Conservation (phyloP, 306 rosid species). For the Ormosia emarginata region DNA sequence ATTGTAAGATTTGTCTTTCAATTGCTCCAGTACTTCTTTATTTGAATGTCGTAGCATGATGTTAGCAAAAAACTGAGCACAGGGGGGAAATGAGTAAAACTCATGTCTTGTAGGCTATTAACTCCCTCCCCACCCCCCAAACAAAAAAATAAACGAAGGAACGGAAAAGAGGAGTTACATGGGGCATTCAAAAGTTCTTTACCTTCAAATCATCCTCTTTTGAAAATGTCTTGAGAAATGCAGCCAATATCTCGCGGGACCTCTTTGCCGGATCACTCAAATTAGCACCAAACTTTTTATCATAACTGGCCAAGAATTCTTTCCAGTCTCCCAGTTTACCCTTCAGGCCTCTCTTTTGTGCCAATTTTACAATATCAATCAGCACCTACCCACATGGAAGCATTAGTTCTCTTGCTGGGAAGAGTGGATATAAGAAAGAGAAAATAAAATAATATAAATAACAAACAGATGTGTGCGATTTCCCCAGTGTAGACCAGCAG, state of each 20-base stretch:
- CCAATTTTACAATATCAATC: slow-evolving; percentile 66
- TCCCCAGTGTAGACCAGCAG: not conserved
- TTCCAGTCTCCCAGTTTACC: slow-evolving; percentile 78
- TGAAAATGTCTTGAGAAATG: slow-evolving; percentile 62
- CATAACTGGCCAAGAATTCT: slow-evolving; percentile 53
- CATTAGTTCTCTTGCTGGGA: not conserved
- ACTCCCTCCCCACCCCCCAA: not conserved
- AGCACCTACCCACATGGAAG: slow-evolving; percentile 46
- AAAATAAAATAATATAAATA: not conserved
- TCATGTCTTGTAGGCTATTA: not conserved
- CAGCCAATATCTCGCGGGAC: slow-evolving; percentile 52
- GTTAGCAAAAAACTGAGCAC: slow-evolving; percentile 51
- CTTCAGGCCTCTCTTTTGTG: slow-evolving; percentile 64
- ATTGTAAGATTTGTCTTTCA: slow-evolving; percentile 37
- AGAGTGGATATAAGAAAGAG: not conserved
- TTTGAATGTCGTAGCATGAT: slow-evolving; percentile 51
- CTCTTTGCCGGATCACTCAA: slow-evolving; percentile 78
- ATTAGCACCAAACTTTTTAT: slow-evolving; percentile 54
- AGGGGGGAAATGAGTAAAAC: not conserved
- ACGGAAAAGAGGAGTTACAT: not conserved
- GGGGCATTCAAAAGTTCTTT: not conserved
- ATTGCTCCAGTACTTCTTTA: slow-evolving; percentile 34
- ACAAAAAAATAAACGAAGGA: not conserved
- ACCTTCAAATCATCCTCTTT: slow-evolving; percentile 49
- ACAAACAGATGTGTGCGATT: not conserved